A percentile compares a stretch with the other conserved stretches of the same genome.
Evolutionary conservation across 176 grass and related monocot species (phyloP).

Genomic region (Hsuehochloa calcarea): DNA sequence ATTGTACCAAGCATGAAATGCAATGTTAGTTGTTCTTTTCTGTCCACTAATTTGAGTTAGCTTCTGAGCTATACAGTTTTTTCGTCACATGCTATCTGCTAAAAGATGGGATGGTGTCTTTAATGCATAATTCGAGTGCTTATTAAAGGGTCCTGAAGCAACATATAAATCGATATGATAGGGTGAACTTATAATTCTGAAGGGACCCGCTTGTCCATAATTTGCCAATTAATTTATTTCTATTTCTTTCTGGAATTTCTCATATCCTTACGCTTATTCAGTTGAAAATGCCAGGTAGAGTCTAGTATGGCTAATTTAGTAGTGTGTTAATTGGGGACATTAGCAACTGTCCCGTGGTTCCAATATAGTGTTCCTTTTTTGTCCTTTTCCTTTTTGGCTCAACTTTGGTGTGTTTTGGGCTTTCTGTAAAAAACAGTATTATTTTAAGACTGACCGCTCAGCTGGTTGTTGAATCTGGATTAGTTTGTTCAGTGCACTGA

Average conservation of each 20-base stretch:
- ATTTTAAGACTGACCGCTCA: neutral
- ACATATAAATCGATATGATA: neutral
- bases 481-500: neutral
- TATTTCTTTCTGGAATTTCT: neutral
- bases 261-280: neutral
- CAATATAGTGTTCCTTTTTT: neutral
- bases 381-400: neutral
- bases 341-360: neutral
- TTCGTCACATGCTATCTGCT: neutral
- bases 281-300: neutral
- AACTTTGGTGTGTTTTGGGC: conserved; percentile 6
- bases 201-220: neutral
- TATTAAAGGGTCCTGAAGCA: neutral
- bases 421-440: neutral
- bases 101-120: neutral
- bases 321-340: neutral
- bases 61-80: neutral
- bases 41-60: neutral
- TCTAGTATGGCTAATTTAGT: neutral
- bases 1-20: neutral
- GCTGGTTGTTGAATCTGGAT: neutral
- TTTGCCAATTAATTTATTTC: neutral
- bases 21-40: neutral
- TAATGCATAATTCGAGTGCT: neutral
- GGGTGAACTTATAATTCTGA: neutral